Evolutionary conservation across 805 yeast species (phyloP), one percentile per base, ranked within the genome.

Genomic region (Candida glaebosa): DNA sequence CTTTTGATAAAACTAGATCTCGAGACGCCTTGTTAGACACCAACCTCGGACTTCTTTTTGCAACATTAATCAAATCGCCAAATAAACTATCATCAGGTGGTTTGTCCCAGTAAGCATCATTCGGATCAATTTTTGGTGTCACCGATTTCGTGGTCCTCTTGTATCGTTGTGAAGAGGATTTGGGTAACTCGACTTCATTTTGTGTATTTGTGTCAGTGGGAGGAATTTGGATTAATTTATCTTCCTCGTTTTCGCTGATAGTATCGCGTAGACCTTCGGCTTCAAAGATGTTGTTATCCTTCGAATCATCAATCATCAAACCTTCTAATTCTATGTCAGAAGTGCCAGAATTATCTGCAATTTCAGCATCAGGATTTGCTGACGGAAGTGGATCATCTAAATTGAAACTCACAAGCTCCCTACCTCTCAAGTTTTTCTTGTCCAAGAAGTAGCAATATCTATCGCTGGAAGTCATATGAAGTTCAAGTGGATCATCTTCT

Each of bases 401-500:
- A 7, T 7, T 22, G 6, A 7, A 10, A 7, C 10, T 22, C 6
- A 22, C 26, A n/a, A n/a, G n/a, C n/a, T n/a, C n/a, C n/a, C n/a
- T n/a, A n/a, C n/a, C n/a, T n/a, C n/a, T n/a, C n/a, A n/a, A n/a
- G 20, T 15, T 32, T 1, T 26, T 31, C n/a, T 33, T 28, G 5
- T 33, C 61, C 7, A 66, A 46, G 39, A 65, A 61, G 43, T 55
- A 60, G 39, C 72, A 66, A 36, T 49, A 52, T 14, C 31, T 28
- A 5, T 47, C 34, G 3, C 48, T 43, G 33, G 56, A 54, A 14
- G 40, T 57, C 47, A 35, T 52, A 53, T 85, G 93, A 48, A 81
- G 88, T 8, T 42, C 65, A 6, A 71, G 44, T 0, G 90, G 91
- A 43, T 75, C 79, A 58, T 87, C 93, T 2, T 65, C 70, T 1